These are phyloP conservation scores for Penicillium sp. DNA, from an alignment of 2,329 filamentous ascomycete genomes.

Conservation along the genomic window DNA sequence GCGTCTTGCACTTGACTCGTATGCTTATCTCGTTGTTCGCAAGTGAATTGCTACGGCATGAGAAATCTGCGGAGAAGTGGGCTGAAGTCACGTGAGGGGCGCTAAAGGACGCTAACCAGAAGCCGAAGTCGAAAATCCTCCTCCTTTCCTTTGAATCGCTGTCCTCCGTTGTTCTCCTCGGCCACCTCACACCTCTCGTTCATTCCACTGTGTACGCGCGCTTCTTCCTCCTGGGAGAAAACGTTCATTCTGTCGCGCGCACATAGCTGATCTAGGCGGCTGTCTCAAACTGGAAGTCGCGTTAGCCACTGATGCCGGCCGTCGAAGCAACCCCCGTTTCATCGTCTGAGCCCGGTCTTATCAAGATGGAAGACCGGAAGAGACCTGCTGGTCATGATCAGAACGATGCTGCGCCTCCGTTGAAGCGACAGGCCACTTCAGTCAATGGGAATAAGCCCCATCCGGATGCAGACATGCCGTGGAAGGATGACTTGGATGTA, in stretches of 20 bases:
- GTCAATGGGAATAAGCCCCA: slow-evolving; percentile 63
- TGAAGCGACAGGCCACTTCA: slow-evolving; percentile 80
- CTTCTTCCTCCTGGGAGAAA: not conserved
- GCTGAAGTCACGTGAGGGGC: slow-evolving; percentile 34
- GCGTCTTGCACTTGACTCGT: not conserved
- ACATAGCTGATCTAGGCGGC: slow-evolving; percentile 22
- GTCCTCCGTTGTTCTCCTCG: slow-evolving; percentile 23
- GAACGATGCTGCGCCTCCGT: slow-evolving; percentile 81
- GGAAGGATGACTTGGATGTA: slow-evolving; percentile 69
- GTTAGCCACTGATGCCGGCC: slow-evolving; percentile 78
- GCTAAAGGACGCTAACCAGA: slow-evolving; percentile 31
- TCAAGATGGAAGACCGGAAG: slow-evolving; percentile 99
- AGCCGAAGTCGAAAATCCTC: slow-evolving; percentile 38
- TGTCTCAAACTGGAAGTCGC: slow-evolving; percentile 21
- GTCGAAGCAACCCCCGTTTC: slow-evolving; percentile 69
- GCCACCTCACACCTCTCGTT: slow-evolving; percentile 16
- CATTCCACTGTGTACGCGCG: not conserved
- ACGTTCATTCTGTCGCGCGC: not conserved
- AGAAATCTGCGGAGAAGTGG: slow-evolving; percentile 25
- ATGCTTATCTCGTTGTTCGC: not conserved
- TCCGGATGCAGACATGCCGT: slow-evolving; percentile 64
- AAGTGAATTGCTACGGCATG: not conserved
- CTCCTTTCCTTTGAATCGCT: slow-evolving; percentile 30
- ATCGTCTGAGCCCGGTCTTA: slow-evolving; percentile 72
- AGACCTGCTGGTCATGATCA: slow-evolving; percentile 76